phyloP scores from a whole-genome alignment of 2,329 filamentous ascomycete species.

The Ascochyta viciae-villosae region DNA sequence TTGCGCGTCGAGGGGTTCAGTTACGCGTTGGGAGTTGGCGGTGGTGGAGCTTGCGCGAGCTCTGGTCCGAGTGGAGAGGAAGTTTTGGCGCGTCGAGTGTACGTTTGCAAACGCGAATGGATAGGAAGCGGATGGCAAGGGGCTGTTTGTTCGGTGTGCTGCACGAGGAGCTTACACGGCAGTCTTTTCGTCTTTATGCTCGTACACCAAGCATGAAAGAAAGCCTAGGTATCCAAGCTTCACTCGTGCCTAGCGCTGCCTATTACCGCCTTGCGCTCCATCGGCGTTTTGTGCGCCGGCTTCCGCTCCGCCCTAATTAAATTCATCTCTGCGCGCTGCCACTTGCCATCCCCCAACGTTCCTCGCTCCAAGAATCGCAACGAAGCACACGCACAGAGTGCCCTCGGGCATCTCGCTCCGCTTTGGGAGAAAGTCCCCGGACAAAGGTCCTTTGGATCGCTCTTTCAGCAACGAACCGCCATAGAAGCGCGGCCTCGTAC shows the following conservation, averaged over 20 bases:
- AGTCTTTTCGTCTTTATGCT: constrained; percentile 18
- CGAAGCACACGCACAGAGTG: constrained; percentile 93
- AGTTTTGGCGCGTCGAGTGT: constrained; percentile 15
- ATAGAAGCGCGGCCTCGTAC: constrained; percentile 93
- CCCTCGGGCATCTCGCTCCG: constrained; percentile 52
- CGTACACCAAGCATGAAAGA: constrained; percentile 23
- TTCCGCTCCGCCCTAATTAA: constrained; percentile 27
- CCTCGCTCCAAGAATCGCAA: constrained; percentile 99
- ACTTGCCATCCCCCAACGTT: constrained; percentile 61
- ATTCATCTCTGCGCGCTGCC: constrained; percentile 27
- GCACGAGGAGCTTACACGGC: constrained; percentile 12
- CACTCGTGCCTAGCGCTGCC: constrained; percentile 36
- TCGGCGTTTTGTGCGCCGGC: constrained; percentile 26
- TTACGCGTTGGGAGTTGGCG: constrained; percentile 7
- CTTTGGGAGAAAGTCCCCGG: constrained; percentile 99
- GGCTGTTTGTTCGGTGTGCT: neutral
- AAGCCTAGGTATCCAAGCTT: constrained; percentile 27
- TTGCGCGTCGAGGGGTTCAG: constrained; percentile 7
- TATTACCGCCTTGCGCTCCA: constrained; percentile 16
- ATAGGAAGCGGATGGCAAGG: neutral
- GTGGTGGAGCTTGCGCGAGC: constrained; percentile 34
- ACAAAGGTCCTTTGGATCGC: constrained; percentile 67
- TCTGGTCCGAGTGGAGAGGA: constrained; percentile 7
- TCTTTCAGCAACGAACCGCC: constrained; percentile 97
- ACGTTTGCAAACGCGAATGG: neutral